phyloP scores from a whole-genome alignment of 345 rosid species.

The Garcia nutans region DNA sequence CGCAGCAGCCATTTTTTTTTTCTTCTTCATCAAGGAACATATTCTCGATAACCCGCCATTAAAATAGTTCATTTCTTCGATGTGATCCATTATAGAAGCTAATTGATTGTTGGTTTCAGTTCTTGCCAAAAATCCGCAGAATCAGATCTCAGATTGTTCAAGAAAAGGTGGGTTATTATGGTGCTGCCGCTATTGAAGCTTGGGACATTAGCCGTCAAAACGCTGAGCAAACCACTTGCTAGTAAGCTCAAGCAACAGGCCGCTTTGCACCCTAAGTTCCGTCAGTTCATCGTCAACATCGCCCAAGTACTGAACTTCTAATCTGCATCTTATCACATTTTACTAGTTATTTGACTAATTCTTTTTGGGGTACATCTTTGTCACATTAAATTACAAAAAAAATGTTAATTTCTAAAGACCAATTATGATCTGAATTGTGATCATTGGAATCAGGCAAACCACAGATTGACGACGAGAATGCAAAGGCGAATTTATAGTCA shows the following conservation, averaged over 20 bases:
- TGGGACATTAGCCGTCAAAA: slow-evolving; percentile 65
- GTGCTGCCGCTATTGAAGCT: slow-evolving; percentile 69
- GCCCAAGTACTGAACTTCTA: slow-evolving; percentile 56
- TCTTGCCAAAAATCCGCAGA: not conserved
- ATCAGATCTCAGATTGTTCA: slow-evolving; percentile 7
- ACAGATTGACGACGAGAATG: slow-evolving; percentile 64
- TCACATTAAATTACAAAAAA: not conserved
- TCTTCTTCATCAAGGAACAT: slow-evolving; percentile 16
- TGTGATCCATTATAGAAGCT: not conserved
- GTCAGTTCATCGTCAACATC: slow-evolving; percentile 56
- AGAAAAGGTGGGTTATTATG: slow-evolving; percentile 30
- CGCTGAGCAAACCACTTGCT: slow-evolving; percentile 76
- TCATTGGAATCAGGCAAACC: slow-evolving; percentile 56
- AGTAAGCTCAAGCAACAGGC: slow-evolving; percentile 76
- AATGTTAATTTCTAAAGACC: not conserved
- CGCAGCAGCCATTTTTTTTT: slow-evolving; percentile 11
- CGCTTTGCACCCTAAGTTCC: slow-evolving; percentile 71
- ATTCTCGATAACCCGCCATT: not conserved
- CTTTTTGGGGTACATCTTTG: not conserved
- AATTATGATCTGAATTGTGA: not conserved
- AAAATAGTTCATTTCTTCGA: not conserved
- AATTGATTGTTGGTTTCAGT: not conserved
- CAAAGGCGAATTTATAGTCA: slow-evolving; percentile 80
- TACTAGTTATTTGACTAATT: not conserved
- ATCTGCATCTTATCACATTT: slow-evolving; percentile 3